Conservation (phyloP, 2,329 filamentous ascomycete genomes). For the Rutstroemia sp. region DNA sequence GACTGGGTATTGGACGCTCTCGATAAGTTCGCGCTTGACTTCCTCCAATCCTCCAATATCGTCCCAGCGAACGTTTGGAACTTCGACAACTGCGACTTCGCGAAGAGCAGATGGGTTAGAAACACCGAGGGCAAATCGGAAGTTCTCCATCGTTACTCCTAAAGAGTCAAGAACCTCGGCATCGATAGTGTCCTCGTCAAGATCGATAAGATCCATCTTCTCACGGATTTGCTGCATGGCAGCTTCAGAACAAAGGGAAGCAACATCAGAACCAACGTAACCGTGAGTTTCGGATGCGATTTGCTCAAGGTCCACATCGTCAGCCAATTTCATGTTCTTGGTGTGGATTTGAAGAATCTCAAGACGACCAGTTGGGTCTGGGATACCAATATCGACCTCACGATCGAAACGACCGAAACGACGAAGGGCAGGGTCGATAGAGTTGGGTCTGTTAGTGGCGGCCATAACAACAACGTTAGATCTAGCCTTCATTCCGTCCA, state of each 20-base stretch:
- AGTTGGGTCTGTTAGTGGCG: slow-evolving; percentile 97
- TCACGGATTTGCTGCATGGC: slow-evolving; percentile 99
- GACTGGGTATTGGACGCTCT: slow-evolving; percentile 97
- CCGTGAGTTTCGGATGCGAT: slow-evolving; percentile 97
- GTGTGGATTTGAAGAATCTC: slow-evolving; percentile 99
- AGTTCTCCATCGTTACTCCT: slow-evolving; percentile 99
- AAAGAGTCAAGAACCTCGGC: slow-evolving; percentile 97
- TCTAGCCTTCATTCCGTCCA: slow-evolving; percentile 99
- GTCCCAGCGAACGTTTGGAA: slow-evolving; percentile 98
- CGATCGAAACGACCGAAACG: slow-evolving; percentile 98
- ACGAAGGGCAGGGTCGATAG: slow-evolving; percentile 93
- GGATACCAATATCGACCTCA: slow-evolving; percentile 97
- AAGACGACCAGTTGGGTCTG: slow-evolving; percentile 94
- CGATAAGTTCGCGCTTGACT: slow-evolving; percentile 99
- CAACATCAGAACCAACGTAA: slow-evolving; percentile 97
- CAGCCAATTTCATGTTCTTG: slow-evolving; percentile 99
- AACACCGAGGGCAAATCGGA: slow-evolving; percentile 95
- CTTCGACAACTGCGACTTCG: slow-evolving; percentile 97
- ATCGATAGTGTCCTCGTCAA: slow-evolving; percentile 98
- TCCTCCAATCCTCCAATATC: slow-evolving; percentile 97
- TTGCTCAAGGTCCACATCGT: slow-evolving; percentile 93
- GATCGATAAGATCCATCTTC: slow-evolving; percentile 99
- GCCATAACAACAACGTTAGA: slow-evolving; percentile 99
- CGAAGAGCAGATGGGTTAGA: slow-evolving; percentile 98
- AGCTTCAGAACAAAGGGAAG: slow-evolving; percentile 95